A percentile compares a stretch with the other conserved stretches of the same genome.
phyloP scores from a whole-genome alignment of 768 basidiomycete genomes.

The Pleurotus tuber-regium region DNA sequence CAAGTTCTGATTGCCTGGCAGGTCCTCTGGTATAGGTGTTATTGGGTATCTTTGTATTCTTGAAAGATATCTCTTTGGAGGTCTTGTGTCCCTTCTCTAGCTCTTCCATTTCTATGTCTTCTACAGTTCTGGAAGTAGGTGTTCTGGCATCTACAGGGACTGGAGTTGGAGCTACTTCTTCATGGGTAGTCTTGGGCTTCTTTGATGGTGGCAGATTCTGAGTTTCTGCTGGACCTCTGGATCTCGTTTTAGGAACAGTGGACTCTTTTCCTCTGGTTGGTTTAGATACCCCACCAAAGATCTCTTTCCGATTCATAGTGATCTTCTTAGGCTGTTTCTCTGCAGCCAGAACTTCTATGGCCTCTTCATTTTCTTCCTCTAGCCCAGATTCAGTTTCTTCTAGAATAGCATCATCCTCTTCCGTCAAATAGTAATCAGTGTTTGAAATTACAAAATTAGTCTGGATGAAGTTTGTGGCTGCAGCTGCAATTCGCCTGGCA shows the following conservation, averaged over 20 bases:
- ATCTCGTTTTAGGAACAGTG: too few relatives aligned
- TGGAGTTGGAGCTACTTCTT: background rate
- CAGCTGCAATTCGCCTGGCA: background rate
- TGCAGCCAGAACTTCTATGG: background rate
- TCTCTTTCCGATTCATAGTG: background rate
- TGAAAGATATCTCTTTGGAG: too few relatives aligned
- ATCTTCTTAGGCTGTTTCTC: background rate
- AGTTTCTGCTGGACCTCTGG: background rate
- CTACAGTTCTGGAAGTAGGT: background rate
- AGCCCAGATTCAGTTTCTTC: background rate
- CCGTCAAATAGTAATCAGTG: background rate
- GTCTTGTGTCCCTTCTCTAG: too few relatives aligned
- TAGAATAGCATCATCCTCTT: background rate
- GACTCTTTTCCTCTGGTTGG: too few relatives aligned
- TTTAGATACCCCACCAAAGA: background rate
- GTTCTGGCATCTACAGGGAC: background rate
- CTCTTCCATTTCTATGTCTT: background rate
- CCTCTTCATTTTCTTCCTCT: background rate
- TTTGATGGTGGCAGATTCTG: background rate
- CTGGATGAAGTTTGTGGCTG: background rate
- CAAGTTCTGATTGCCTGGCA: conserved; percentile 8
- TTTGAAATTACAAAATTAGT: background rate
- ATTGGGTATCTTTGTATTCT: too few relatives aligned
- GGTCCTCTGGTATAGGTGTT: too few relatives aligned
- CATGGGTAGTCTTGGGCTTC: background rate